Base-by-base conservation (phyloP, 345 rosid species). In the Salix brachista region DNA sequence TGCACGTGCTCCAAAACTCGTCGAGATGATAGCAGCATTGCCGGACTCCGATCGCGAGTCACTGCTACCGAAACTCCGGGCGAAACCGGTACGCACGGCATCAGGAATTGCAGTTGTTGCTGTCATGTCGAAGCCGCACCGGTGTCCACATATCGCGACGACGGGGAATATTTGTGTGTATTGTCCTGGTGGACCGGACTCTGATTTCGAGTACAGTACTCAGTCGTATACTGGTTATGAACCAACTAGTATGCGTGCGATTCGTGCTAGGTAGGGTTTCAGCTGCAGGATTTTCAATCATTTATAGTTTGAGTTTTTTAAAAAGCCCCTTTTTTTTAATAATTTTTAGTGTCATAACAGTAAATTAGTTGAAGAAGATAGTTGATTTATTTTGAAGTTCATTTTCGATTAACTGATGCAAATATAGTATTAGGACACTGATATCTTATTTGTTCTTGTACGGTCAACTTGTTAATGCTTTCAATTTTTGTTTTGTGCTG, bases 191-290 rank as follows among this genome's bases (percentile, higher is more conserved):
- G 97, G 98, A 32, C 99, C 97, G 8, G 99, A 96, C 77, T 96
- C 99, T 13, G 99, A 94, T 80, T 96, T 96, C 66, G 99, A 96
- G 88, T 96, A 94, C 67, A 96, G 97, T 81, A 96, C 99, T 21
- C 99, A 96, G 90, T 94, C 98, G 11, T 96, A 96, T 70, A 96
- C 98, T 75, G 98, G 99, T 14, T 96, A 96, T 34, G 99, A 96
- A 85, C 99, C 99, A 1, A 96, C 99, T 9, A 96, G 98, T 72
- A 96, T 96, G 99, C 94, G 98, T 54, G 98, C 99, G 10, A 96
- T 96, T 86, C 89, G 99, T 71, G 98, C 99, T 62, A 94, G 99
- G 99, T 96, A 64, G 71, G 75, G 41, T 41, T 54, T 69, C 72
- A 54, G 26, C 44, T 26, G 73, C 60, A 13, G 26, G 5, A 34